Percentiles rank a stretch among this genome's conserved stretches.
phyloP scores from a whole-genome alignment of 768 basidiomycete genomes.

The Leucocoprinus leucothites region DNA sequence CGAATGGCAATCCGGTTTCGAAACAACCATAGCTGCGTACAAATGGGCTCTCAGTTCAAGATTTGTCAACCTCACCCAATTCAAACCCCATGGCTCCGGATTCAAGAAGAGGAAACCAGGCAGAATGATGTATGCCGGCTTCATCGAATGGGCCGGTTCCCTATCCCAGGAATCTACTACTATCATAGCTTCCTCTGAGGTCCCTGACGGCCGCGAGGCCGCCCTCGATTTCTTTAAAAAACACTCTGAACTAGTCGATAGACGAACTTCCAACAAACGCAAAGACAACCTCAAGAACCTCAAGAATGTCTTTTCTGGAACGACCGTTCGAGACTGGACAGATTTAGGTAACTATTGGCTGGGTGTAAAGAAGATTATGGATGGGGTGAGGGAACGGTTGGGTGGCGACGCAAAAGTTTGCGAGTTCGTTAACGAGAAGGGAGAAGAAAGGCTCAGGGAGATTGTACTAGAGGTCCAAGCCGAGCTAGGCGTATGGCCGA shows the following conservation, averaged over 20 bases:
- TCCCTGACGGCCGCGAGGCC: constrained; percentile 32
- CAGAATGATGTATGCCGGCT: constrained; percentile 59
- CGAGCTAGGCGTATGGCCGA: constrained; percentile 22
- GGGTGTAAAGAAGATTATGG: constrained; percentile 51
- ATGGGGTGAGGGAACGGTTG: constrained; percentile 39
- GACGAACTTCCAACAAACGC: constrained; percentile 24
- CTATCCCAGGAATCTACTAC: background rate
- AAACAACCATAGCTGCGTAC: constrained; percentile 50
- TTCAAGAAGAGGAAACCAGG: constrained; percentile 41
- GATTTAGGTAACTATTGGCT: constrained; percentile 39
- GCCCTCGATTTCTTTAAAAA: constrained; percentile 53
- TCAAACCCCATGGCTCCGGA: constrained; percentile 33
- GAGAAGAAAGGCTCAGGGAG: constrained; percentile 34
- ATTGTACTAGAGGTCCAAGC: constrained; percentile 35
- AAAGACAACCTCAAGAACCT: constrained; percentile 36
- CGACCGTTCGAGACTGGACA: constrained; percentile 52
- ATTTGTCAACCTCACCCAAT: constrained; percentile 45
- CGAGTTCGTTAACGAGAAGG: constrained; percentile 32
- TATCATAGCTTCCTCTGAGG: background rate
- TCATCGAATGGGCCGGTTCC: constrained; percentile 44
- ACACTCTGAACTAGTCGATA: constrained; percentile 42
- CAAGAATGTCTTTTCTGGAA: constrained; percentile 48
- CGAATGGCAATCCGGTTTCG: constrained; percentile 50
- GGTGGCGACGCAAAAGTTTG: constrained; percentile 47
- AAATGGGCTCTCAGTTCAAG: constrained; percentile 53